Base-by-base conservation (phyloP, 2,329 filamentous ascomycete species). In the Venturia nashicola region DNA sequence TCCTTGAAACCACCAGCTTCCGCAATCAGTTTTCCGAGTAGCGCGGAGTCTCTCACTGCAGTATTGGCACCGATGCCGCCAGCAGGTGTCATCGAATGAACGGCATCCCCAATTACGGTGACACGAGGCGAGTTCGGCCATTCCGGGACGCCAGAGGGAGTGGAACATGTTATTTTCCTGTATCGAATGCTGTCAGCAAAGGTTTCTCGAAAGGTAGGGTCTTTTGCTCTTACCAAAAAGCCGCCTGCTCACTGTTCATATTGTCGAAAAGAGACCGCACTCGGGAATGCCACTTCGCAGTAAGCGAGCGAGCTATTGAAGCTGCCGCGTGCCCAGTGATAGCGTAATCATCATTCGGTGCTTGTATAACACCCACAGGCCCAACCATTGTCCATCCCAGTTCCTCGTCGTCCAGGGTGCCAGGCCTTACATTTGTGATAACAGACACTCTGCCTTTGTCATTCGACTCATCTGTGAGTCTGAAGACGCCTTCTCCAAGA, bases 331-430 rank as follows among this genome's bases (percentile, higher is more conserved):
- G 76, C 18, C 85, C 85, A 1, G 84, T 76, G 42, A 86, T 80
- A 5, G 79, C 73, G 71, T 82, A 83, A 70, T 88, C 78, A 66
- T 87, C 78, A 67, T 85, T 85, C 0, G 84, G 84, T 0, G 82
- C 75, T 0, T 73, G 71, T 65, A 88, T 82, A 0, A 82, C 79
- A 2, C 84, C 84, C 0, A 84, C 83, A 20, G 79, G 73, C 5
- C 78, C 84, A 4, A 74, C 77, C 80, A 88, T 80, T 0, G 85
- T 87, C 85, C 85, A 88, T 2, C 85, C 85, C 65, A 87, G 85
- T 27, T 81, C 64, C 1, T 84, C 64, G 48, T 78, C 70, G 67
- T 87, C 76, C 80, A 82, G 82, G 54, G 86, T 84, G 6, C 76
- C 77, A 0, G 83, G 70, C 1, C 85, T 80, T 0, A 88, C 82